Base-by-base conservation (phyloP, 768 basidiomycete species). In the Suillus cothurnatus region DNA sequence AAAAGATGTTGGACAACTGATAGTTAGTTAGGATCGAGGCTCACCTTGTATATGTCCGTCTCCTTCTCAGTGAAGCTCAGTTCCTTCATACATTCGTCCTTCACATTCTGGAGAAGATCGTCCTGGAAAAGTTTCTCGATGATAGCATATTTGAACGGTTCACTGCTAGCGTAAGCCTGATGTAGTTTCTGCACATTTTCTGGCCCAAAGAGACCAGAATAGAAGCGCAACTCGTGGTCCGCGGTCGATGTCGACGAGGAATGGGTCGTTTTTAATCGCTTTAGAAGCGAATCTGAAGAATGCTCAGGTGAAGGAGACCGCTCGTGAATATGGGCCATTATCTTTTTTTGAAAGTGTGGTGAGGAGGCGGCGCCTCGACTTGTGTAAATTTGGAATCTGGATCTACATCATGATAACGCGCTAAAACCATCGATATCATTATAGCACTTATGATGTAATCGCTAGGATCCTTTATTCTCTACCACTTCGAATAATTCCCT, bases 41-140 rank as follows among this genome's bases (percentile, higher is more conserved):
- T 65, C 66, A 92, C 93, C 88, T 93, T 95, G 87, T 98, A 99
- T 69, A 99, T 99, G 73, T 99, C 97, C 3, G 97, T 99, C 82
- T 98, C 93, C 80, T 97, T 99, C 80, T 95, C 90, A 4, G 91
- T 85, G 74, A 96, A 95, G 75, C 83, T 89, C 66, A 96, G 84
- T 72, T 94, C 87, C 60, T 81, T 78, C 63, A 92, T 77, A 70
- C 92, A 93, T 76, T 96, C 94, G 71, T 94, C 90, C 78, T 93
- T 91, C 66, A 94, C 94, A 38, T 84, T 84, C 71, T 82, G 81
- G 38, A 98, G 82, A 32, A 99, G 83, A 8, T 90, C 90, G 69
- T 95, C 90, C 71, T 91, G 88, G 77, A 98, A 92, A 23, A 98
- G 83, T 70, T 89, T 86, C 59, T 91, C 87, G 62, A 97, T 84